Evolutionary conservation across 257 asterid genomes (phyloP).

Genomic region (Solanum lycopersicoides): DNA sequence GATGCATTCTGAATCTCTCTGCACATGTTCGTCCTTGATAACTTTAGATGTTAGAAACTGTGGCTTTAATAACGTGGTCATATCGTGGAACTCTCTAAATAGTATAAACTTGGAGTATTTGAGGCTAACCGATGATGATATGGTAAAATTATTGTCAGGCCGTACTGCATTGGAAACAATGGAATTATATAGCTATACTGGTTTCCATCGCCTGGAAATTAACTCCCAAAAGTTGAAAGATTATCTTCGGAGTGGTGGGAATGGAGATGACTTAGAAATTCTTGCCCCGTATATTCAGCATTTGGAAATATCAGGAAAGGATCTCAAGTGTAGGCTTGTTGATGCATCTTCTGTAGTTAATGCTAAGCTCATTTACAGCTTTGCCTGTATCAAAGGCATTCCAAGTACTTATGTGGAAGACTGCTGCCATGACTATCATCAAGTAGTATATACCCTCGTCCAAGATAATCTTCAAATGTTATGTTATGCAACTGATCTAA

Average conservation of each 20-base stretch:
- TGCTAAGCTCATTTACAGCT: background rate
- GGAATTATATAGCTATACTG: background rate
- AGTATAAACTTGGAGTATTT: background rate
- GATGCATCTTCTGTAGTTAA: background rate
- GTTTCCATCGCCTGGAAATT: background rate
- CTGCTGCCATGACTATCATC: background rate
- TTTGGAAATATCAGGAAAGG: background rate
- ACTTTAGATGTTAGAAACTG: background rate
- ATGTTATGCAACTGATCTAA: background rate
- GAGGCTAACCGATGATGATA: background rate
- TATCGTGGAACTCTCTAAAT: background rate
- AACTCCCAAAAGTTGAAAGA: background rate
- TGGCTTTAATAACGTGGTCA: background rate
- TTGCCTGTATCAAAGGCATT: background rate
- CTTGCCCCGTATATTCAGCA: background rate
- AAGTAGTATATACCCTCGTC: background rate
- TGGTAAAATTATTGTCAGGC: background rate
- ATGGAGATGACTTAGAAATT: background rate
- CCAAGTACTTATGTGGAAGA: background rate
- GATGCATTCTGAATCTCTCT: background rate
- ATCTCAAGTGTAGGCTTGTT: background rate
- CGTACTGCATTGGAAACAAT: background rate
- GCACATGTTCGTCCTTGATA: background rate
- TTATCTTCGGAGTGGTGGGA: fast-evolving
- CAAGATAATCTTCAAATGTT: background rate